Conservation (phyloP, 2,329 filamentous ascomycete species). For the Arthrobotrys conoides region DNA sequence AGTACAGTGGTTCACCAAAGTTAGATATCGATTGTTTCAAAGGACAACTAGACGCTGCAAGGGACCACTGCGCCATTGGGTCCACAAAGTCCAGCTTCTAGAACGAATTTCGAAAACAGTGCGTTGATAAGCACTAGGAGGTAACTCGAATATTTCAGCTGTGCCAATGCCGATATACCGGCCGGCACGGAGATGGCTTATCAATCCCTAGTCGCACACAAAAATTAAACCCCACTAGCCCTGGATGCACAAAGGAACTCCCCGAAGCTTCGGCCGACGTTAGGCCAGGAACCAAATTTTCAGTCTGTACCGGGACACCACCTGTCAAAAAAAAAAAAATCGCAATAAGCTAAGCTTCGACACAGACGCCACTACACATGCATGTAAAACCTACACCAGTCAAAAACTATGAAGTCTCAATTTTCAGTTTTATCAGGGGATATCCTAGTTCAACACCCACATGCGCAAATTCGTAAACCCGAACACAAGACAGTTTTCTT, state of each 20-base stretch:
- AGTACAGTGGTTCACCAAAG: neutral
- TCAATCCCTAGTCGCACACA: slow-evolving; percentile 24
- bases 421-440: slow-evolving; percentile 30
- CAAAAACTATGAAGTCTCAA: slow-evolving; percentile 17
- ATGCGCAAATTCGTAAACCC: slow-evolving; percentile 25
- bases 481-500: slow-evolving; percentile 33
- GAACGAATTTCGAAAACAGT: slow-evolving; percentile 2
- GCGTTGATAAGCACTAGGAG: neutral
- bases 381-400: neutral
- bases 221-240: slow-evolving; percentile 19
- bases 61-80: neutral
- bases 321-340: slow-evolving; percentile 13
- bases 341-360: slow-evolving; percentile 6
- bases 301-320: neutral
- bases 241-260: slow-evolving; percentile 5
- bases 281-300: slow-evolving; percentile 25
- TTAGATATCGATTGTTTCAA: slow-evolving; percentile 21
- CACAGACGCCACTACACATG: slow-evolving; percentile 28
- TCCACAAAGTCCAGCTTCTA: slow-evolving; percentile 15
- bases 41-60: neutral
- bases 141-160: slow-evolving; percentile 21
- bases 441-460: slow-evolving; percentile 34
- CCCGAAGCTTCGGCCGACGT: slow-evolving; percentile 14
- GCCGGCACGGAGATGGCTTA: slow-evolving; percentile 30
- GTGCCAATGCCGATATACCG: slow-evolving; percentile 19